Evolutionary conservation across 192 early-diverging fungal species (phyloP), one percentile per base, ranked within the genome.

Genomic region (Chytriomyces hyalinus): DNA sequence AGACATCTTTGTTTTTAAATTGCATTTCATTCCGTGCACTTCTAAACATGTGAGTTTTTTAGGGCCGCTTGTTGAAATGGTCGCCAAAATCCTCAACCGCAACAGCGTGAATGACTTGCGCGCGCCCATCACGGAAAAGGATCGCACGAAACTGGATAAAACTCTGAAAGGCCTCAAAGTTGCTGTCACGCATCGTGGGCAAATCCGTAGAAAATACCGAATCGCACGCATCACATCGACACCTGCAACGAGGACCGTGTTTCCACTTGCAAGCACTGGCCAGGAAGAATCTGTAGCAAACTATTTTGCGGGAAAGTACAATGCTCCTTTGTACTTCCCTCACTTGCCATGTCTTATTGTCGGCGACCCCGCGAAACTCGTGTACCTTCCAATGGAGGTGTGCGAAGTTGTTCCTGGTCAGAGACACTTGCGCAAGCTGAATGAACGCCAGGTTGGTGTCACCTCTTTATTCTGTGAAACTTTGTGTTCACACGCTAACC

Each of bases 351-450:
- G 87, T 61, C 70, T 89, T 26, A 90, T 93, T 17, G 93, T 94
- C 44, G 88, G 87, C 10, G 84, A 89, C 61, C 83, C 84, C 17
- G 81, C 87, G 36, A 89, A 89, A 51, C 88, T 89, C 63, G 78
- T 84, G 15, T 89, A 89, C 65, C 80, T 98, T 46, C 97, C 97
- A 50, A 91, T 99, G 84, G 97, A 99, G 85, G 86, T 97, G 45
- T 96, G 95, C 83, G 86, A 88, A 26, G 87, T 99, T 45, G 81
- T 92, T 46, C 86, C 90, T 45, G 95, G 94, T 62, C 95, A 96
- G 84, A 89, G 94, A 53, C 90, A 93, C 77, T 82, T 90, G 76
- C 87, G 92, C 72, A 95, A 95, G 76, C 80, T 97, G 49, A 91
- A 94, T 74, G 93, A 96, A 63, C 82, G 81, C 44, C 87, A 88